A percentile compares a stretch with the other conserved stretches of the same genome.
These are phyloP conservation scores for Vitis rupestris DNA, from an alignment of 164 flowering plant species.

Conservation along the genomic window DNA sequence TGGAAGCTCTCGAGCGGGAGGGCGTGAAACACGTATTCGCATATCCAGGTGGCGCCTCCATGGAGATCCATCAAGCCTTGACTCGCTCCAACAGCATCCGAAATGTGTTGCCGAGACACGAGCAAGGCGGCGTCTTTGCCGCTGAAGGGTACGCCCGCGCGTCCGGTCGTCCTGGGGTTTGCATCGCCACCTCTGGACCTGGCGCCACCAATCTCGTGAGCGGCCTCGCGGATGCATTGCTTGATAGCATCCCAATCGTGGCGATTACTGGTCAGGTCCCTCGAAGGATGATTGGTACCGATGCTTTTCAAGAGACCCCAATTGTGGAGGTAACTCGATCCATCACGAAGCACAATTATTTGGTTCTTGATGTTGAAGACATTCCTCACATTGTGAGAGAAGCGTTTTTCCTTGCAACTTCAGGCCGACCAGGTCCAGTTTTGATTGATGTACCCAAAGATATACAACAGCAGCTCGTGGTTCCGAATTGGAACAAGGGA, in stretches of 20 bases:
- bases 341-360: conserved; percentile 71
- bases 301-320: conserved; percentile 73
- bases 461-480: conserved; percentile 54
- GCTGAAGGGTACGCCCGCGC: conserved; percentile 73
- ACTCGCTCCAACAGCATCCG: conserved; percentile 51
- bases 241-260: conserved; percentile 55
- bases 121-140: conserved; percentile 72
- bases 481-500: conserved; percentile 53
- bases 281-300: conserved; percentile 69
- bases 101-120: conserved; percentile 65
- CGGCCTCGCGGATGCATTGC: conserved; percentile 71
- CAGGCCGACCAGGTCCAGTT: conserved; percentile 72
- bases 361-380: conserved; percentile 62
- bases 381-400: conserved; percentile 57
- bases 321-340: conserved; percentile 76
- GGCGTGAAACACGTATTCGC: conserved; percentile 63
- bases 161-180: conserved; percentile 59
- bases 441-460: conserved; percentile 71
- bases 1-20: conserved; percentile 69
- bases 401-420: conserved; percentile 52
- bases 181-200: conserved; percentile 81
- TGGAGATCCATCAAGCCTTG: conserved; percentile 82
- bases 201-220: conserved; percentile 77
- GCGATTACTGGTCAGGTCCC: conserved; percentile 80
- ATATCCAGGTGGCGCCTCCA: conserved; percentile 71